phyloP scores from a whole-genome alignment of 2,329 filamentous ascomycete genomes.

The Thielaviopsis musarum region DNA sequence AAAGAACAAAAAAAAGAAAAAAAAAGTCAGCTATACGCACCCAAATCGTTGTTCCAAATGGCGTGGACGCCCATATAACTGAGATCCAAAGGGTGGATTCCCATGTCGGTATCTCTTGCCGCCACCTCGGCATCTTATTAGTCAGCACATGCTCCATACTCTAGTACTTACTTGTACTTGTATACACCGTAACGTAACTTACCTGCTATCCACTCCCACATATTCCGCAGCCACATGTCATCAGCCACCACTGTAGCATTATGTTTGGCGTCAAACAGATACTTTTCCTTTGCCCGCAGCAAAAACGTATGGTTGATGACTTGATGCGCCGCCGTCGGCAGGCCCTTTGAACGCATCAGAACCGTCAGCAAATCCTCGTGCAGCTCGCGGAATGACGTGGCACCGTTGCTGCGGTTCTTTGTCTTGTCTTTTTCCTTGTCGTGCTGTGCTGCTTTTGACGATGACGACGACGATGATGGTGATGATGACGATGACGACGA shows the following conservation, averaged over 20 bases:
- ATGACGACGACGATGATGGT: too few species aligned
- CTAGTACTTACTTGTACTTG: too few species aligned
- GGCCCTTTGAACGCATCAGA: conserved; percentile 26
- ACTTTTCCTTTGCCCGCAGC: conserved; percentile 42
- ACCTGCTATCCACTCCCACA: conserved; percentile 66
- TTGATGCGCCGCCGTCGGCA: conserved; percentile 34
- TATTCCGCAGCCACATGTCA: conserved; percentile 56
- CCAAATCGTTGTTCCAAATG: conserved; percentile 56
- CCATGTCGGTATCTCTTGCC: conserved; percentile 52
- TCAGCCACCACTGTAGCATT: conserved; percentile 54
- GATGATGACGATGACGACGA: background rate
- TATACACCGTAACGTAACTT: conserved; percentile 16
- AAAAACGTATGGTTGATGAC: conserved; percentile 42
- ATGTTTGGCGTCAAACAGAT: conserved; percentile 44
- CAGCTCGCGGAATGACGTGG: conserved; percentile 34
- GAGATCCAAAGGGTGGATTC: conserved; percentile 49
- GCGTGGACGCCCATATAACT: conserved; percentile 58
- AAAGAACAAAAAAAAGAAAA: too few species aligned
- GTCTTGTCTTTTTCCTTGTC: conserved; percentile 9
- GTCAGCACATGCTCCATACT: conserved; percentile 1
- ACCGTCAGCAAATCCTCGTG: conserved; percentile 37
- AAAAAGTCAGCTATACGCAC: too few species aligned
- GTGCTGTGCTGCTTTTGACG: conserved; percentile 1
- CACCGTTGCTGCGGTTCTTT: conserved; percentile 15
- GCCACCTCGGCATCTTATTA: conserved; percentile 42